Conservation (phyloP, 179 eudicot genomes). For the Beta macrorhiza region DNA sequence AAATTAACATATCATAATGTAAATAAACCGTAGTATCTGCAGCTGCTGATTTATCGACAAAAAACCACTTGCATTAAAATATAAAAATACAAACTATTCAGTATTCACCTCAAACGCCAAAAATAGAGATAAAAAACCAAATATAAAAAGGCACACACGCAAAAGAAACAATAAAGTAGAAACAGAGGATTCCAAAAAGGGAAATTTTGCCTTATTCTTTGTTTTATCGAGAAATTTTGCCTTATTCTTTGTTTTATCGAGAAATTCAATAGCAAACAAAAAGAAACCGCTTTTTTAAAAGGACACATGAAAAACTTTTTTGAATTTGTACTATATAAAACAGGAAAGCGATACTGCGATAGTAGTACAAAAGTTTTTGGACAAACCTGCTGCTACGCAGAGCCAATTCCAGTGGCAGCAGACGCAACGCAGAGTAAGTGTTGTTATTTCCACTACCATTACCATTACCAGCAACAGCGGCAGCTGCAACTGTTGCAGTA, state of each 20-base stretch:
- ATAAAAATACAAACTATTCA: neutral
- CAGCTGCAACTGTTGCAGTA: neutral
- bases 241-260: neutral
- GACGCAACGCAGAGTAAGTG: neutral
- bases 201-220: constrained; percentile 13
- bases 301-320: neutral
- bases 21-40: neutral
- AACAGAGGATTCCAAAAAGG: constrained; percentile 6
- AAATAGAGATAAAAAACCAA: neutral
- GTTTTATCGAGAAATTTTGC: neutral
- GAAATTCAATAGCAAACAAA: constrained; percentile 10
- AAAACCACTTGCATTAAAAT: neutral
- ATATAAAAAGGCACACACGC: constrained; percentile 6
- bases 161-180: constrained; percentile 15
- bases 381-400: constrained; percentile 37
- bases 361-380: constrained; percentile 13
- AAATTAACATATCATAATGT: neutral
- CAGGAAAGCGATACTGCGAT: too few species aligned
- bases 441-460: constrained; percentile 3
- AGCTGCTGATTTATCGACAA: neutral
- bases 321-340: neutral
- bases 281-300: neutral
- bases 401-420: constrained; percentile 37
- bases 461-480: neutral
- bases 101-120: neutral